These are phyloP conservation scores for Debaryomyces prosopidis DNA, from an alignment of 805 yeast species.

Conservation along the genomic window DNA sequence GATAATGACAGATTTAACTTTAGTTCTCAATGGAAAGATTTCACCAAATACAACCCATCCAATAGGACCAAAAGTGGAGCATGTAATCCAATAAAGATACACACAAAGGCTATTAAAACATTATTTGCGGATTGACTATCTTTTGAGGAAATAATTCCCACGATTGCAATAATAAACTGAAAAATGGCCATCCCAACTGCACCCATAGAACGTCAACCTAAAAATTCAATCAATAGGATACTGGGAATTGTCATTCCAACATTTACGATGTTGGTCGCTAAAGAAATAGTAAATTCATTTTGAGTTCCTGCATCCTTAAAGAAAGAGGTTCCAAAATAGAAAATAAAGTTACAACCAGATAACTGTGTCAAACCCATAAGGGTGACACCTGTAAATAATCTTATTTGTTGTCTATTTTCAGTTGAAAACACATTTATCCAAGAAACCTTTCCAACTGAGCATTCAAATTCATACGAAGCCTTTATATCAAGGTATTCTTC, in stretches of 20 bases:
- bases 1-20: constrained; percentile 63
- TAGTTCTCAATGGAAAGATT: constrained; percentile 65
- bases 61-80: constrained; percentile 79
- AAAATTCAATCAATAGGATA: constrained; percentile 46
- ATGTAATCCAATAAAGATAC: constrained; percentile 63
- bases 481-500: constrained; percentile 54
- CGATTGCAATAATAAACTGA: constrained; percentile 58
- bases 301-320: constrained; percentile 51
- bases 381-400: constrained; percentile 57
- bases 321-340: constrained; percentile 61
- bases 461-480: constrained; percentile 64
- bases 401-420: constrained; percentile 56
- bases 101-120: constrained; percentile 64
- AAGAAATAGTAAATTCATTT: constrained; percentile 57
- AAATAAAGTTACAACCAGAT: constrained; percentile 61
- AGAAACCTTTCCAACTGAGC: constrained; percentile 60
- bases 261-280: constrained; percentile 55
- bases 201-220: constrained; percentile 52
- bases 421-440: constrained; percentile 67
- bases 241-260: constrained; percentile 56
- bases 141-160: constrained; percentile 57
- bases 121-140: constrained; percentile 51
- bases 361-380: constrained; percentile 61
- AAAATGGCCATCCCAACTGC: constrained; percentile 52
- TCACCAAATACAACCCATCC: constrained; percentile 67